Percentiles rank a stretch among this genome's conserved stretches.
phyloP scores from a whole-genome alignment of 345 rosid species.

The Laguncularia racemosa region DNA sequence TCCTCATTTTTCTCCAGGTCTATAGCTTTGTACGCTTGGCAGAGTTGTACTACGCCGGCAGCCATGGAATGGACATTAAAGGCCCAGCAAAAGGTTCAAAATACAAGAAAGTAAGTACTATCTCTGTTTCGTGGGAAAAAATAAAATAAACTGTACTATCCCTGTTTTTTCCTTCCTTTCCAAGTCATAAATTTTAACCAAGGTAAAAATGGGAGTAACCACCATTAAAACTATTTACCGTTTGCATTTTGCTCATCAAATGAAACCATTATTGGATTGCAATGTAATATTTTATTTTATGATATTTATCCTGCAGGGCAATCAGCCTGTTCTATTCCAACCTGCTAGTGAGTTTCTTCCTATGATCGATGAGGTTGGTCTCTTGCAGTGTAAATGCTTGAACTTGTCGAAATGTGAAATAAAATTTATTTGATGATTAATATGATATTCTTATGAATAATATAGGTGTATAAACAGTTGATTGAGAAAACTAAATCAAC shows the following conservation, averaged over 20 bases:
- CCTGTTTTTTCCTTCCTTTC: neutral
- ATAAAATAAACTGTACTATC: too few species aligned
- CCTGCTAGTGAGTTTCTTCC: constrained; percentile 82
- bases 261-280: neutral
- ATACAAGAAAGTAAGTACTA: constrained; percentile 37
- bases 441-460: neutral
- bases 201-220: too few species aligned
- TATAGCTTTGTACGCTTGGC: constrained; percentile 73
- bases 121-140: too few species aligned
- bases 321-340: constrained; percentile 53
- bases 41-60: constrained; percentile 95
- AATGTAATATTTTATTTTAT: neutral
- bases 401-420: neutral
- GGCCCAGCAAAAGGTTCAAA: constrained; percentile 62
- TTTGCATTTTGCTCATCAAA: neutral
- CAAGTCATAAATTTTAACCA: neutral
- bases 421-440: neutral
- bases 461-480: constrained; percentile 50
- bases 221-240: too few species aligned
- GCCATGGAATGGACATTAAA: constrained; percentile 99
- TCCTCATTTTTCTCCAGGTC: constrained; percentile 34
- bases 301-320: constrained; percentile 24
- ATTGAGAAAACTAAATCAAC: constrained; percentile 63
- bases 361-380: constrained; percentile 68
- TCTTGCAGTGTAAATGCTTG: neutral